Evolutionary conservation across 306 rosid genomes (phyloP), one percentile per base, ranked within the genome.

Genomic region (Ormosia emarginata): DNA sequence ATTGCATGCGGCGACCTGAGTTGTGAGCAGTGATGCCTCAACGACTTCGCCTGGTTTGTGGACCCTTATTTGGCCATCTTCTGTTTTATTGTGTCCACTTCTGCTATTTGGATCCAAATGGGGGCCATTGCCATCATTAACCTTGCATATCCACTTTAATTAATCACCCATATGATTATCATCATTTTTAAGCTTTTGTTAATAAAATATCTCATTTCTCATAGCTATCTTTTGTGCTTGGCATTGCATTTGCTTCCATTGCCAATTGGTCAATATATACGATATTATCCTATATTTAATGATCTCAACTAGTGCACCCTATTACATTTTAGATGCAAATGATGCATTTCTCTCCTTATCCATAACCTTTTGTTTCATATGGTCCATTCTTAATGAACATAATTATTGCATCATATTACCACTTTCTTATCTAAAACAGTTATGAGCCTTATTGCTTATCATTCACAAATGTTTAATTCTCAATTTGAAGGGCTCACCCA

Each of bases 1-100:
- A 55, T 13, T 44, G 37, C 88, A 74, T 79, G 88, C 89, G 89
- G 88, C 91, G 86, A 81, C 79, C 87, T 85, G 39, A 30, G 33
- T 10, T 58, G 13, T 3, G 65, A 30, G 33, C 5, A 14, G 34
- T 56, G 34, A 24, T 24, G 36, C 6, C 36, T 24, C 14, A 57
- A 9, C 64, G 64, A 57, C 36, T 57, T 24, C n/a, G 12, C 11
- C 44, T 15, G 4, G 76, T 56, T 41, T 33, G 44, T 74, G 71
- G 81, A 66, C 81, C 75, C 34, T 14, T 56, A 0, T 74, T 69
- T 56, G 33, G 18, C n/a, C 59, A 6, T 41, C 6, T 64, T 74
- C 14, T 74, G 29, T n/a, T 40, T 15, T 72, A 3, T 11, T 56
- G 29, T 37, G 32, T 72, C 34, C n/a, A 8, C 34, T 6, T 34